Base-by-base conservation (phyloP, 1,284 basidiomycete genomes). In the Ceraceosorus guamensis region DNA sequence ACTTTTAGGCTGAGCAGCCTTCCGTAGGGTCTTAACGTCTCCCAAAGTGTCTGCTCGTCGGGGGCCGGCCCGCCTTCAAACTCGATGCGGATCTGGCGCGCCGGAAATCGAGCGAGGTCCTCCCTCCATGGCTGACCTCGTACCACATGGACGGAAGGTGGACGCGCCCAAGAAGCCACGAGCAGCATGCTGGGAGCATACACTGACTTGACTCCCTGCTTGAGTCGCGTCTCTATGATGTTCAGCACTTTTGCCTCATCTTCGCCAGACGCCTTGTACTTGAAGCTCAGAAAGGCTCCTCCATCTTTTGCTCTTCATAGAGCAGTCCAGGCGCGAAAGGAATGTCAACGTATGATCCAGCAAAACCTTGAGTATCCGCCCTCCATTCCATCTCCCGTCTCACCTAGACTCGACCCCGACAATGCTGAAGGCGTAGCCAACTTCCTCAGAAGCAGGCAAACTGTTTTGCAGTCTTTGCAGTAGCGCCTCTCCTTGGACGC, bases 1-100 rank as follows among this genome's bases (percentile, higher is more conserved):
- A 62, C 61, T 0, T 79, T 77, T 35, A 96, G 81, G 61, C 88
- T 83, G 47, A 80, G 72, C 54, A 96, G 87, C 46, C 83, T 82
- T 16, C 93, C 91, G 71, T 87, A 95, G 0, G 89, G 89, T 83
- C 92, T 71, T 46, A 51, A 61, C 53, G 66, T 60, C 46, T 64
- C 61, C 70, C 70, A 72, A n/a, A 72, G 56, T 35, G 46, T 39
- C 56, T 70, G 60, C 48, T 72, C 70, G 16, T 57, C 60, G 49
- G 58, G 57, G 4, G 62, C 61, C 44, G 65, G 61, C 8, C 68
- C 68, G 6, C 65, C 67, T 39, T 64, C 57, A 46, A 72, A 67
- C 41, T 62, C 63, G 57, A 72, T 59, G 44, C 61, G 60, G 50
- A 72, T 56, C 8, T 59, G 56, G 2, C 56, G 55, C 37, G 66